These are phyloP conservation scores for Sporothrix variecibatus DNA, from an alignment of 2,329 filamentous ascomycete genomes.

Conservation along the genomic window DNA sequence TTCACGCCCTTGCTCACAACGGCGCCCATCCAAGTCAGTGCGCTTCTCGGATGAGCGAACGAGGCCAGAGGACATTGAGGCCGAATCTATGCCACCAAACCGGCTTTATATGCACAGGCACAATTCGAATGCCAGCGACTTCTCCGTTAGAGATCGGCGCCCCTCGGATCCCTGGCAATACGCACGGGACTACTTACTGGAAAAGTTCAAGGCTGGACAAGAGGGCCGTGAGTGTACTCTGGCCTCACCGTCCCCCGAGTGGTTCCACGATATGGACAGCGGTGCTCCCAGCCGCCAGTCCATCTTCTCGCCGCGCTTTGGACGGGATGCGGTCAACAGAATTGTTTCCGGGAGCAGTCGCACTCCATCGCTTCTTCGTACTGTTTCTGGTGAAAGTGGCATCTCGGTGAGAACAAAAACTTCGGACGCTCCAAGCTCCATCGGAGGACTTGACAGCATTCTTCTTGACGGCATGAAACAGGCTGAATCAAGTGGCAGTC, in stretches of 20 bases:
- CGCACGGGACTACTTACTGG: constrained; percentile 27
- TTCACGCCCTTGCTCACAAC: neutral
- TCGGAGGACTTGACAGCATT: neutral
- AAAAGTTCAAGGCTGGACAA: constrained; percentile 27
- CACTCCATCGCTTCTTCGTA: constrained; percentile 4
- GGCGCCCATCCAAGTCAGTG: constrained; percentile 30
- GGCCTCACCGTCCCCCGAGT: constrained; percentile 21
- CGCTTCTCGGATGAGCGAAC: constrained; percentile 27
- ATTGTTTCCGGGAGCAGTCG: constrained; percentile 12
- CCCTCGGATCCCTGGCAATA: constrained; percentile 29
- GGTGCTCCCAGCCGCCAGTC: constrained; percentile 3
- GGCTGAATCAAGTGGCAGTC: neutral
- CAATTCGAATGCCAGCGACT: neutral
- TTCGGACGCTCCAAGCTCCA: neutral
- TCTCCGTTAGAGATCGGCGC: neutral
- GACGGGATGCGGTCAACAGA: neutral
- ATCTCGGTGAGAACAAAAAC: neutral
- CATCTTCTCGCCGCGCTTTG: neutral
- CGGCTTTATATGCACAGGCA: neutral
- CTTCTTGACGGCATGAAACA: neutral
- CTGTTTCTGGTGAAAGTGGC: constrained; percentile 21
- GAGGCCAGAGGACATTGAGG: neutral
- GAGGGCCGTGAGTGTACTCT: constrained; percentile 27
- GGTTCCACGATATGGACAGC: constrained; percentile 5
- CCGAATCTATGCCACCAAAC: neutral